phyloP scores from a whole-genome alignment of 2,329 filamentous ascomycete genomes.

The Blastomyces silverae region DNA sequence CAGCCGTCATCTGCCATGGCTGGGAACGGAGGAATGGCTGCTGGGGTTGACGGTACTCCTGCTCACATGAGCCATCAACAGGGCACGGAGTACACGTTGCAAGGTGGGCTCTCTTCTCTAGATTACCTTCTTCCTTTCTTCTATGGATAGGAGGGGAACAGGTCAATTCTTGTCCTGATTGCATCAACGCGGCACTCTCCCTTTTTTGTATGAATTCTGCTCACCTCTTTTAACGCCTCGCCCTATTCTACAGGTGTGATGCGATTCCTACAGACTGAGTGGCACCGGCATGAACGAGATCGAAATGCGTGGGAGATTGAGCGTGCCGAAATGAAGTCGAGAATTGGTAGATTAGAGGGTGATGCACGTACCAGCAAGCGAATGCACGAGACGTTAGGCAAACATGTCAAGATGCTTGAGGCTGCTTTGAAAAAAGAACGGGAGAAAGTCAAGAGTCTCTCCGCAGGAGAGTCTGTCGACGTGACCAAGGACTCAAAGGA shows the following conservation, averaged over 20 bases:
- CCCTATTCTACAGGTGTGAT: constrained; percentile 64
- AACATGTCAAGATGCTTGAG: constrained; percentile 85
- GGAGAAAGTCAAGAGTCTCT: constrained; percentile 55
- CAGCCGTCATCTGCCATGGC: constrained; percentile 60
- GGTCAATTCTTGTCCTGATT: background rate
- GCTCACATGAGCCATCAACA: constrained; percentile 46
- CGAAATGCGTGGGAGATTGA: constrained; percentile 99
- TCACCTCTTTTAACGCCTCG: background rate
- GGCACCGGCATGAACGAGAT: constrained; percentile 96
- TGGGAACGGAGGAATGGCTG: constrained; percentile 49
- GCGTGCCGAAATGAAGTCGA: constrained; percentile 95
- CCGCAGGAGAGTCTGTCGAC: constrained; percentile 47
- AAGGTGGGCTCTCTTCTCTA: constrained; percentile 47
- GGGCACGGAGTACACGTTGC: constrained; percentile 65
- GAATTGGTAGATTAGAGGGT: constrained; percentile 90
- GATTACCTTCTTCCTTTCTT: background rate
- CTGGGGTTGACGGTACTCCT: constrained; percentile 36
- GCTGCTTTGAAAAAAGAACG: constrained; percentile 78
- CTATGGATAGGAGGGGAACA: background rate
- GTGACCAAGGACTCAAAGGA: constrained; percentile 41
- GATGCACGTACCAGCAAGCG: constrained; percentile 79
- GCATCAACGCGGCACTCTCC: background rate
- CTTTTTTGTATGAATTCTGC: too few relatives aligned
- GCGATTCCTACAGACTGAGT: constrained; percentile 98
- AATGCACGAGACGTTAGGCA: constrained; percentile 79